Base-by-base conservation (phyloP, 306 rosid genomes). In the Hylodesmum podocarpum region DNA sequence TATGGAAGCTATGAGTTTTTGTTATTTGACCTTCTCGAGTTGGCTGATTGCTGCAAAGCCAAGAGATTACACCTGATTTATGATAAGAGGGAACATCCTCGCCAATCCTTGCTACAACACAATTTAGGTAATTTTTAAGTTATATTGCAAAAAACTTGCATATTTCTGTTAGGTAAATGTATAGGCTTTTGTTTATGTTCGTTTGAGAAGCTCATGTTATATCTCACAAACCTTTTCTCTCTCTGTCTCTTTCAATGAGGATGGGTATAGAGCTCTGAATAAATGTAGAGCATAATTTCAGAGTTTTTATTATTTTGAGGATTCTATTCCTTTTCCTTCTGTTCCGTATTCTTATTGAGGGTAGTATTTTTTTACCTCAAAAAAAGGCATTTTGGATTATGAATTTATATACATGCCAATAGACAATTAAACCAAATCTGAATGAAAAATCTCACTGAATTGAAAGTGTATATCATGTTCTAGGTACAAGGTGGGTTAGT, bases 21-120 rank as follows among this genome's bases (percentile, higher is more conserved):
- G 85, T 70, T 91, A 73, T 94, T 92, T 81, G 98, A 94, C 84
- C 95, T 94, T 76, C 93, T 94, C 77, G 98, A 94, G 87, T 86
- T 94, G 85, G 98, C 98, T 78, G 98, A 94, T 83, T 89, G 97
- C 85, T 94, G 98, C 88, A 84, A 87, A 63, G 93, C 98, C 76
- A 88, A 78, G 85, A 94, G 86, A 76, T 80, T 94, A 64, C 98
- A 93, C 87, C 86, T 94, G 64, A 84, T 94, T 72, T 87, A 90
- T 85, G 98, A 94, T 83, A 90, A 90, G 88, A 92, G 98, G 85
- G 96, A 90, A 79, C 98, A 94, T 86, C 91, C 96, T 55, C 83
- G 93, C 21, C 97, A 90, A 88, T 92, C 97, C 72, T 78, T 94
- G 85, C 94, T 94, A 82, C 98, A 94, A 79, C 96, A 94, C 85